phyloP scores from a whole-genome alignment of 129 eudicot genomes.

The Smallanthus sonchifolius region DNA sequence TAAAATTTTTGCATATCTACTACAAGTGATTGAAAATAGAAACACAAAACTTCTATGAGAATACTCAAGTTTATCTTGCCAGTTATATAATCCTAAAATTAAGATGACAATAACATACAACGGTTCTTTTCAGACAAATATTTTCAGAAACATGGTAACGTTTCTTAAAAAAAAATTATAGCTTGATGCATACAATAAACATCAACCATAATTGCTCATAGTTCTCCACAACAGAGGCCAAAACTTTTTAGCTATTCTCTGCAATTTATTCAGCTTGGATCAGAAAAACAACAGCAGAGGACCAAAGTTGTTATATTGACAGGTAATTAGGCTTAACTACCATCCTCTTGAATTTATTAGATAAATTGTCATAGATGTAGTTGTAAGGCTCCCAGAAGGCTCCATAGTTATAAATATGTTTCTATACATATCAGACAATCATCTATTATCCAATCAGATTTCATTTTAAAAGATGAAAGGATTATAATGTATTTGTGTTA shows the following conservation, averaged over 20 bases:
- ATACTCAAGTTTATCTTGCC: background rate
- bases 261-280: background rate
- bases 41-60: background rate
- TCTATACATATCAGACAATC: background rate
- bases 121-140: background rate
- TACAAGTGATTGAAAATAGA: background rate
- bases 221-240: background rate
- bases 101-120: background rate
- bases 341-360: background rate
- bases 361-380: background rate
- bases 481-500: background rate
- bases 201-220: background rate
- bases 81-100: background rate
- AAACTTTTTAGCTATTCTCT: background rate
- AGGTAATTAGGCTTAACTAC: background rate
- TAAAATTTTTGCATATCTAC: background rate
- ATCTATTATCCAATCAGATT: background rate
- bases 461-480: background rate
- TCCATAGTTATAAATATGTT: background rate
- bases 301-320: background rate
- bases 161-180: background rate
- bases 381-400: background rate
- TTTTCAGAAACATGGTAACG: background rate
- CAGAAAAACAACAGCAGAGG: background rate
- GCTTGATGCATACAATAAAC: background rate